Conservation (phyloP, 441 rosid species). For the Isatis lusitanica region DNA sequence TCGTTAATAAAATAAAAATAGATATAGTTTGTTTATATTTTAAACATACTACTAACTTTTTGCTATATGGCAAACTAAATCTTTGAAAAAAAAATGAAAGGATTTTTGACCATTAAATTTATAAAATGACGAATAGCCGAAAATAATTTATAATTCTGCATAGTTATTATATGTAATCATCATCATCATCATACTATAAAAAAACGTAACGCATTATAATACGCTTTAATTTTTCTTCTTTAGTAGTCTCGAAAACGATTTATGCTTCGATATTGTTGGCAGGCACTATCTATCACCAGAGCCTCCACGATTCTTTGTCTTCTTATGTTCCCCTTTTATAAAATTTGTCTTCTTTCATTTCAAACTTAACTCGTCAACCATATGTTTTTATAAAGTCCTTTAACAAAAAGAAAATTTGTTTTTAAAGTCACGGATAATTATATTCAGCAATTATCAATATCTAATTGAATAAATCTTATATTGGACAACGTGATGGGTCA, state of each 20-base stretch:
- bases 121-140: neutral
- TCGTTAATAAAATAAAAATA: too few species aligned
- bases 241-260: constrained; percentile 1
- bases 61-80: neutral
- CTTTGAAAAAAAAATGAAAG: neutral
- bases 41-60: too few species aligned
- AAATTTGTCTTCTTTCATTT: constrained; percentile 1
- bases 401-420: neutral
- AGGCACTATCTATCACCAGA: constrained; percentile 21
- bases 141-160: neutral
- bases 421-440: neutral
- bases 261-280: constrained; percentile 20
- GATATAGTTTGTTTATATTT: too few species aligned
- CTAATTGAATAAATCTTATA: neutral
- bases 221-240: neutral
- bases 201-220: neutral
- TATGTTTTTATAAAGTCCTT: neutral
- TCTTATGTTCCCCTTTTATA: constrained; percentile 7
- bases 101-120: too few species aligned
- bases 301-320: constrained; percentile 11
- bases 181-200: neutral
- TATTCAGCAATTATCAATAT: neutral
- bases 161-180: neutral
- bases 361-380: neutral
- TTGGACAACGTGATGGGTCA: neutral